Base-by-base conservation (phyloP, 306 rosid genomes). In the Cucumis hystrix region DNA sequence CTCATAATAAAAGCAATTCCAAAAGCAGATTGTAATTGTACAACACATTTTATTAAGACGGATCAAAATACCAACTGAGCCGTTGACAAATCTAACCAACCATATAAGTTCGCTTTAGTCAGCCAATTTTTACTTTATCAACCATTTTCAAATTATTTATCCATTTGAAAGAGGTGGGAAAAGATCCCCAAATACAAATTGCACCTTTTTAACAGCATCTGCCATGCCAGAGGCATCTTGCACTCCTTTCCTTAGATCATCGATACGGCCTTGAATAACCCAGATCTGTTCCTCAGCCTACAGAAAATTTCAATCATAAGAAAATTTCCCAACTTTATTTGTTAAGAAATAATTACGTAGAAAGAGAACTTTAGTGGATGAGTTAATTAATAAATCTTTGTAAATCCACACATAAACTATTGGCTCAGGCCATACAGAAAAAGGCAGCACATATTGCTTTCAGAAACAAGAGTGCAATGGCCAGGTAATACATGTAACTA, bases 221-320 rank as follows among this genome's bases (percentile, higher is more conserved):
- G 82, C 12, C 78, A 79, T 21, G 85, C 40, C 37, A 0, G 81
- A 79, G 40, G 65, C 55, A 47, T 84, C 87, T 59, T 81, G 77
- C 74, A 67, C 80, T 80, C 75, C 87, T 82, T 85, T 82, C 83
- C 62, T 92, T 37, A 90, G 85, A 56, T 25, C 65, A 79, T 88
- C 85, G 49, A 90, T 67, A 39, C 78, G 87, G 25, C 78, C 79
- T 25, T 83, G 86, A 56, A 64, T 56, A 77, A 47, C 73, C 56
- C 66, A 83, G 80, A 88, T 92, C 77, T 79, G 86, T 73, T 87
- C 87, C 83, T 87, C 88, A n/a, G 83, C 96, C 97, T 92, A 74
- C 23, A 25, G 30, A 41, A 63, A 35, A 14, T 52, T 18, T 43
- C 49, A 47, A 25, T 23, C 23, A 51, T 62, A 17, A 52, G 45